Evolutionary conservation across 129 eudicot species (phyloP).

Genomic region (Arctium lappa): DNA sequence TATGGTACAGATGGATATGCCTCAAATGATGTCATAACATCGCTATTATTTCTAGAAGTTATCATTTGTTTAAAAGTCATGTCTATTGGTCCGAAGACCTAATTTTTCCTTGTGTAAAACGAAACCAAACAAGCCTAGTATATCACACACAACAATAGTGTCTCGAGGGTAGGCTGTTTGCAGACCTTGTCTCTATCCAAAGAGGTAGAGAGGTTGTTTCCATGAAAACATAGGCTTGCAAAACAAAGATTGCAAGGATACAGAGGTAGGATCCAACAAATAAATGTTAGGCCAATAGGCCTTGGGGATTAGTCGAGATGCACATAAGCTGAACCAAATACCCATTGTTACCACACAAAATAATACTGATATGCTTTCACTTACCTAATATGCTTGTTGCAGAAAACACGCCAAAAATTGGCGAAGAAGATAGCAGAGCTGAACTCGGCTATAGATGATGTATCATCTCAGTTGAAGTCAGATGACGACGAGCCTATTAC

Average conservation of each 20-base stretch:
- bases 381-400: constrained; percentile 23
- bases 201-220: too few relatives aligned
- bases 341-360: neutral
- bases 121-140: neutral
- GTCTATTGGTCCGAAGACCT: neutral
- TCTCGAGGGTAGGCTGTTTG: too few relatives aligned
- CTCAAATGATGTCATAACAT: too few relatives aligned
- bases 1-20: too few relatives aligned
- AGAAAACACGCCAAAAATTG: constrained; percentile 76
- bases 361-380: neutral
- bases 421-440: constrained; percentile 80
- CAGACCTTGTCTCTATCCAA: too few relatives aligned
- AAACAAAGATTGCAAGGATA: too few relatives aligned
- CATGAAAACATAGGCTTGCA: too few relatives aligned
- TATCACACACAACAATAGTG: too few relatives aligned
- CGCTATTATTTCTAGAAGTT: too few relatives aligned
- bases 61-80: neutral
- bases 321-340: neutral
- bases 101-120: neutral
- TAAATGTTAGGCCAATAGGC: neutral
- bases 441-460: constrained; percentile 82
- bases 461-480: constrained; percentile 48
- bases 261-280: neutral
- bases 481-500: constrained; percentile 23
- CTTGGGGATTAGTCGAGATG: neutral